Conservation (phyloP, 208 protist species). For the Trypanosoma platydactyli region DNA sequence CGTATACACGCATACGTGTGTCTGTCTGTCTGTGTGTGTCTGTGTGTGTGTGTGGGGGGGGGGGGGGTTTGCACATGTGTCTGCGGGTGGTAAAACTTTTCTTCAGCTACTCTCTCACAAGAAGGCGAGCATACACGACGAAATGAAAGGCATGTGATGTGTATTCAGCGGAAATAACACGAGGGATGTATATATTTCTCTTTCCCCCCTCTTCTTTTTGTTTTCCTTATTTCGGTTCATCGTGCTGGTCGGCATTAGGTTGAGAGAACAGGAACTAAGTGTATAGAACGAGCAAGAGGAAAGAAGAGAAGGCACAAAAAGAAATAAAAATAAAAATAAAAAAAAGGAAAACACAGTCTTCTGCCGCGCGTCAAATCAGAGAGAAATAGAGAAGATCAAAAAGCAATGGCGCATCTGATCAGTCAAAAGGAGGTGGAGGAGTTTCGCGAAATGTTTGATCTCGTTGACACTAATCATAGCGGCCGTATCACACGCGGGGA, state of each 20-base stretch:
- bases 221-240: background rate
- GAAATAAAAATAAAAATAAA: background rate
- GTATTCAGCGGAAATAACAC: no score
- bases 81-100: no score
- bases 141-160: no score
- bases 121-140: no score
- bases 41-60: no score
- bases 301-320: background rate
- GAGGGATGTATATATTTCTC: no score
- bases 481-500: constrained; percentile 77
- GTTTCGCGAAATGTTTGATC: constrained; percentile 93
- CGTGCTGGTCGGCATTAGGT: background rate
- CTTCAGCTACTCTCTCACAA: constrained; percentile 13
- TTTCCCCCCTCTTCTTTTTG: constrained; percentile 12
- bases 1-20: background rate
- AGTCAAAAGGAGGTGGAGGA: constrained; percentile 74
- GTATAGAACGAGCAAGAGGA: background rate
- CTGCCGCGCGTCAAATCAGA: no score
- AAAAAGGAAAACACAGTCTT: no score
- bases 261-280: background rate
- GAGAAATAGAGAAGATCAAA: background rate
- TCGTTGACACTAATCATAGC: constrained; percentile 80
- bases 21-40: constrained; percentile 20
- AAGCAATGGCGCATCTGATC: constrained; percentile 26
- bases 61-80: no score